Percentiles rank a stretch among this genome's conserved stretches.
Evolutionary conservation across 169 alveolate species (phyloP).

Genomic region (Plasmodium gaboni): DNA sequence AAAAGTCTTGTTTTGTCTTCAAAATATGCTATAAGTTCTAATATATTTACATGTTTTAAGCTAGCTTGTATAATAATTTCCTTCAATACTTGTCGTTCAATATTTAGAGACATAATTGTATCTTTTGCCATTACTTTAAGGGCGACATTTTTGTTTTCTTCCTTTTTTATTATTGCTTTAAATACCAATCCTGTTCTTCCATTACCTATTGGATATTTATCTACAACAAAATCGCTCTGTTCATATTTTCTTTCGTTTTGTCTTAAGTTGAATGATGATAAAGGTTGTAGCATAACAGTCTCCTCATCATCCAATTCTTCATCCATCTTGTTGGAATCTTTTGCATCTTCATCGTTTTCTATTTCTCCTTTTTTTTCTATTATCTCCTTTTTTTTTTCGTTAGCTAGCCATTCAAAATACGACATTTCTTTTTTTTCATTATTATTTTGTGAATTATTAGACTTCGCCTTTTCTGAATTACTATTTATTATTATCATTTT

Average conservation of each 20-base stretch:
- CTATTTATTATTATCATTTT: not conserved
- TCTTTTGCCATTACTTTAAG: slow-evolving; percentile 72
- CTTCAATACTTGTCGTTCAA: slow-evolving; percentile 86
- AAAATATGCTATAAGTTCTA: slow-evolving; percentile 92
- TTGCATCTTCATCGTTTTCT: not conserved
- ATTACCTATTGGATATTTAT: slow-evolving; percentile 72
- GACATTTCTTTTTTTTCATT: slow-evolving; percentile 59
- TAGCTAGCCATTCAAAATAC: slow-evolving; percentile 71
- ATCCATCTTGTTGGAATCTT: slow-evolving; percentile 7
- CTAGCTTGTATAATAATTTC: slow-evolving; percentile 94
- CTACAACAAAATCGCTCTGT: slow-evolving; percentile 63
- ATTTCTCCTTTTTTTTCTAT: not conserved
- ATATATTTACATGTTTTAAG: slow-evolving; percentile 90
- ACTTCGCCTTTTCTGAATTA: not conserved
- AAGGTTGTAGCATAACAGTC: slow-evolving; percentile 40
- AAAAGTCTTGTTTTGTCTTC: slow-evolving; percentile 93
- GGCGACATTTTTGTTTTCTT: slow-evolving; percentile 55
- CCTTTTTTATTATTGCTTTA: slow-evolving; percentile 72
- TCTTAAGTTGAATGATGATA: slow-evolving; percentile 47
- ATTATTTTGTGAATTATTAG: slow-evolving; percentile 6
- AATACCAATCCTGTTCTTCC: slow-evolving; percentile 72
- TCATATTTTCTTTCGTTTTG: slow-evolving; percentile 57
- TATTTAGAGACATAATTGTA: slow-evolving; percentile 37
- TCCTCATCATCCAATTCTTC: slow-evolving; percentile 6
- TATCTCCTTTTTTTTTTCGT: slow-evolving; percentile 27